A percentile compares a stretch with the other conserved stretches of the same genome.
phyloP scores from a whole-genome alignment of 2,329 filamentous ascomycete species.

The Neofusicoccum parvum region DNA sequence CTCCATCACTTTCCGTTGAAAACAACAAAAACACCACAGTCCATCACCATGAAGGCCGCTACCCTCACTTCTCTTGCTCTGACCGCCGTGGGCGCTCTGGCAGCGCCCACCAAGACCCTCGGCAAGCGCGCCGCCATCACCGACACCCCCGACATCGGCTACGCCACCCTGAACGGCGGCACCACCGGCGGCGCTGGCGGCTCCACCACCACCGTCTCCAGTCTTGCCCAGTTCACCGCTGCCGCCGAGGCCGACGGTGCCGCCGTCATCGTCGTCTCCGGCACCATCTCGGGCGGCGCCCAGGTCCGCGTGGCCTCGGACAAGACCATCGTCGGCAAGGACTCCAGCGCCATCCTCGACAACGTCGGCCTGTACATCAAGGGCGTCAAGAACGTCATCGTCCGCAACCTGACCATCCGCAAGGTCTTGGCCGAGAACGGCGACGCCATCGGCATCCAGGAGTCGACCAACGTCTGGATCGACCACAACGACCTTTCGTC shows the following conservation, averaged over 20 bases:
- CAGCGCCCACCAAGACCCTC: constrained; percentile 34
- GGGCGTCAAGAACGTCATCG: constrained; percentile 55
- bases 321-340: constrained; percentile 56
- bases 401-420: constrained; percentile 58
- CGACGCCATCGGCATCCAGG: constrained; percentile 56
- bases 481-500: constrained; percentile 69
- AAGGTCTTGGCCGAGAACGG: constrained; percentile 51
- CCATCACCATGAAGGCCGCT: constrained; percentile 33
- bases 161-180: constrained; percentile 38
- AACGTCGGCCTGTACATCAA: constrained; percentile 53
- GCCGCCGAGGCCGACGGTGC: constrained; percentile 49
- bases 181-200: constrained; percentile 45
- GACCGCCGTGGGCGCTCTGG: constrained; percentile 33
- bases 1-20: constrained; percentile 15
- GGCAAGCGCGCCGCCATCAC: constrained; percentile 34
- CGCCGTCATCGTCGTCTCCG: constrained; percentile 51
- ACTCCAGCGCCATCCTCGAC: constrained; percentile 48
- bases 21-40: constrained; percentile 24
- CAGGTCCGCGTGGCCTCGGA: constrained; percentile 51
- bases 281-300: constrained; percentile 46
- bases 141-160: constrained; percentile 34
- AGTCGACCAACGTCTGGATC: constrained; percentile 60
- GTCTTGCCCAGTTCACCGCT: constrained; percentile 42
- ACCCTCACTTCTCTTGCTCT: constrained; percentile 34
- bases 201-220: constrained; percentile 37